phyloP scores from a whole-genome alignment of 163 green algal genomes.

The Scenedesmus sp. region DNA sequence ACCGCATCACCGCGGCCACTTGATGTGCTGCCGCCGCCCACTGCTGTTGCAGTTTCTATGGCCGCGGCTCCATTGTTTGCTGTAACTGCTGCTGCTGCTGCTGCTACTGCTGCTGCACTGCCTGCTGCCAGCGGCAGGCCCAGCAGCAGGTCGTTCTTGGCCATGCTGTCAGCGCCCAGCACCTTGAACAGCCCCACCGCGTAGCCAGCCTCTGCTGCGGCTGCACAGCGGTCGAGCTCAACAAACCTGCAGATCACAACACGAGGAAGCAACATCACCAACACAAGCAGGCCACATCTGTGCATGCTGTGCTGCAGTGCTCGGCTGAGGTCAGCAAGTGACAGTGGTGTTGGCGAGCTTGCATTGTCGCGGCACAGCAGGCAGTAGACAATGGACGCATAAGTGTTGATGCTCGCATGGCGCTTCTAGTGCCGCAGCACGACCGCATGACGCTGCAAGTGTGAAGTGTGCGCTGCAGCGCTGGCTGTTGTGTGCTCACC shows the following conservation, averaged over 20 bases:
- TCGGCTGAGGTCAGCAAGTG: too few species aligned
- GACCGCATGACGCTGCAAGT: background rate
- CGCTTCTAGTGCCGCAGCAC: too few species aligned
- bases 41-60: background rate
- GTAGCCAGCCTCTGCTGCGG: conserved; percentile 65
- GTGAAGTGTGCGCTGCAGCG: background rate
- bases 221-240: conserved; percentile 71
- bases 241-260: conserved; percentile 63
- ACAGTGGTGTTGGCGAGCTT: too few species aligned
- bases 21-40: background rate
- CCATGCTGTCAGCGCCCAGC: conserved; percentile 60
- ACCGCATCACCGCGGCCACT: background rate
- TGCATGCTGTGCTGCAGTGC: too few species aligned
- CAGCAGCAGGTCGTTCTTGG: conserved; percentile 72
- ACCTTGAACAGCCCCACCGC: conserved; percentile 59
- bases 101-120: background rate
- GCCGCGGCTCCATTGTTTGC: background rate
- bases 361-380: too few species aligned
- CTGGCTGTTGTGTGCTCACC: conserved; percentile 1
- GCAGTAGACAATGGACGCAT: too few species aligned
- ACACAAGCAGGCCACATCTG: background rate
- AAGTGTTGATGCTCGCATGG: too few species aligned
- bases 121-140: conserved; percentile 55
- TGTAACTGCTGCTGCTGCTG: background rate
- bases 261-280: background rate